These are phyloP conservation scores for Boletus patriciae DNA, from an alignment of 768 basidiomycete genomes.

Conservation along the genomic window DNA sequence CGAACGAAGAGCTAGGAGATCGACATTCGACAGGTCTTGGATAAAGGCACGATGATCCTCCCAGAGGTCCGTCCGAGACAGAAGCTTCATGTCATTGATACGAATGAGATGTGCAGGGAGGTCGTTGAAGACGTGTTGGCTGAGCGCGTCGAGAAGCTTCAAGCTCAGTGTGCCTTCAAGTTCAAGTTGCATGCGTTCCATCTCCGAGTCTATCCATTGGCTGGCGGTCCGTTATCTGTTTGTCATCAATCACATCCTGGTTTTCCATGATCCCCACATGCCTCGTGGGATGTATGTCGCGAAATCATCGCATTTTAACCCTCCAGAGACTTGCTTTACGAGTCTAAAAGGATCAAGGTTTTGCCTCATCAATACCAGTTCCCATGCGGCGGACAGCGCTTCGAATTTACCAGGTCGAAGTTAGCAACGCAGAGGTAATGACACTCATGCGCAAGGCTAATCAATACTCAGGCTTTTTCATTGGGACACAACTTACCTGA, in stretches of 20 bases:
- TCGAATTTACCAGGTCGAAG: neutral
- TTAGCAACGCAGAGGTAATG: neutral
- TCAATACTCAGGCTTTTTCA: too few relatives aligned
- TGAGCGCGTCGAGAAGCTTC: slow-evolving; percentile 12
- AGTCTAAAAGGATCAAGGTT: neutral
- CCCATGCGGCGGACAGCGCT: neutral
- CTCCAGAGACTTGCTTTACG: too few relatives aligned
- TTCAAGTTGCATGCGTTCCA: neutral
- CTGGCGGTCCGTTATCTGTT: neutral
- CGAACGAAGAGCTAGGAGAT: slow-evolving; percentile 7
- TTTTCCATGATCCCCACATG: too few relatives aligned
- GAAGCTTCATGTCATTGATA: slow-evolving; percentile 8
- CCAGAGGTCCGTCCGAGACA: slow-evolving; percentile 15
- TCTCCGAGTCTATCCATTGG: neutral
- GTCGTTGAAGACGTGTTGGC: slow-evolving; percentile 14
- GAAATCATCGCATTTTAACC: too few relatives aligned
- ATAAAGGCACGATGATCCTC: slow-evolving; percentile 1
- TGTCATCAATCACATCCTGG: neutral
- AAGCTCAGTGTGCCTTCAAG: neutral
- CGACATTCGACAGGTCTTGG: neutral
- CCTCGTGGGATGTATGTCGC: too few relatives aligned
- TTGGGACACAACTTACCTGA: too few relatives aligned
- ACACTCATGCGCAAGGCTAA: too few relatives aligned
- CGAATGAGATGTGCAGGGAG: slow-evolving; percentile 17
- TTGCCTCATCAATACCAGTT: neutral